These are phyloP conservation scores for Jaminaea rosea DNA, from an alignment of 1,284 basidiomycete genomes.

Conservation along the genomic window DNA sequence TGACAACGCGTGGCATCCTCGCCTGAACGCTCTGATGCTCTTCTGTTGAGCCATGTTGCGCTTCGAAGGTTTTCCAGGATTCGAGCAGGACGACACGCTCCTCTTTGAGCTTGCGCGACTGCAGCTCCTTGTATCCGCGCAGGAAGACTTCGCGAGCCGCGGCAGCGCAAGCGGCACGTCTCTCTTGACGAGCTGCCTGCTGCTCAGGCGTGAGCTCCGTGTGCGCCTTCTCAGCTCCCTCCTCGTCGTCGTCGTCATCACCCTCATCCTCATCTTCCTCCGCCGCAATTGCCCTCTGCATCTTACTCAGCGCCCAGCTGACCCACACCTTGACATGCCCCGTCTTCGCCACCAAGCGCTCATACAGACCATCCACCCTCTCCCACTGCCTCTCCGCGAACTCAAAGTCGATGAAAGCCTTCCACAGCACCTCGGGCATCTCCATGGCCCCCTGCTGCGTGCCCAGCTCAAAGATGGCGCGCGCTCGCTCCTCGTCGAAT, in stretches of 20 bases:
- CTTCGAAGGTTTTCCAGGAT: conserved; percentile 86
- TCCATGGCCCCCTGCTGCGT: conserved; percentile 80
- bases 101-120: conserved; percentile 68
- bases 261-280: conserved; percentile 61
- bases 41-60: conserved; percentile 59
- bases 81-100: conserved; percentile 85
- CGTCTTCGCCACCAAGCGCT: conserved; percentile 73
- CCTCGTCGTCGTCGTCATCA: conserved; percentile 58
- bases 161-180: conserved; percentile 57
- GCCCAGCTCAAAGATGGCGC: conserved; percentile 91
- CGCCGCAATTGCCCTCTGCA: conserved; percentile 56
- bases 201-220: conserved; percentile 16
- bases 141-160: conserved; percentile 70
- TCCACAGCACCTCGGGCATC: conserved; percentile 82
- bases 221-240: conserved; percentile 48
- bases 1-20: conserved; percentile 83
- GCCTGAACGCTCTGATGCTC: conserved; percentile 66
- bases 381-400: conserved; percentile 87
- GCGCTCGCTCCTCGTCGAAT: conserved; percentile 80
- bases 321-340: conserved; percentile 73
- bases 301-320: conserved; percentile 49
- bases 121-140: conserved; percentile 75
- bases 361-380: conserved; percentile 74
- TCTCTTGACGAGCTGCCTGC: conserved; percentile 45
- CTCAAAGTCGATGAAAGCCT: conserved; percentile 91